These are phyloP conservation scores for Termitomyces heimii DNA, from an alignment of 768 basidiomycete genomes.

Conservation along the genomic window DNA sequence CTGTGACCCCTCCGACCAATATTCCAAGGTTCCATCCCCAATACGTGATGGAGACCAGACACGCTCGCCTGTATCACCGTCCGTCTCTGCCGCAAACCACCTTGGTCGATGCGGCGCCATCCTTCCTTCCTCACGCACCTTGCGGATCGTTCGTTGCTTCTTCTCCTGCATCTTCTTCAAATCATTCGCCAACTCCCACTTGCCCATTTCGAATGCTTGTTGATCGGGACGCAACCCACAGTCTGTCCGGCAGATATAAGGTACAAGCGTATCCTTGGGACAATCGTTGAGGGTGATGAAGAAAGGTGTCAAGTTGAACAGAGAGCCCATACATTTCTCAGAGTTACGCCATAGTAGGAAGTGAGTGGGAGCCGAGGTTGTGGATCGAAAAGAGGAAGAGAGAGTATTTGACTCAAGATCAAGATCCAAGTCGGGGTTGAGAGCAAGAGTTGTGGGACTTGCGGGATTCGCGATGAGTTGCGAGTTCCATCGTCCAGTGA, in stretches of 20 bases:
- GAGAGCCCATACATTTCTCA: conserved; percentile 65
- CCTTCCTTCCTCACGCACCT: conserved; percentile 68
- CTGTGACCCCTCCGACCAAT: conserved; percentile 87
- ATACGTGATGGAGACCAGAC: conserved; percentile 72
- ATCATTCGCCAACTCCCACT: conserved; percentile 78
- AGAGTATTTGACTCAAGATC: conserved; percentile 47
- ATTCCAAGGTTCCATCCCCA: conserved; percentile 50
- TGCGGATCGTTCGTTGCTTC: conserved; percentile 67
- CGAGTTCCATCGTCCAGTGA: conserved; percentile 93
- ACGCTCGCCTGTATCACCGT: conserved; percentile 84
- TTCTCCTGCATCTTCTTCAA: conserved; percentile 82
- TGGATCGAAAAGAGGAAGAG: background rate
- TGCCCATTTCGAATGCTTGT: conserved; percentile 86
- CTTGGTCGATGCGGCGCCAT: conserved; percentile 70
- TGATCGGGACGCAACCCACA: conserved; percentile 92
- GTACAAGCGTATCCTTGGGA: conserved; percentile 59
- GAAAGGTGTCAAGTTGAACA: conserved; percentile 94
- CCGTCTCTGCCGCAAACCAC: conserved; percentile 83
- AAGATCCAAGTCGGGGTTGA: conserved; percentile 56
- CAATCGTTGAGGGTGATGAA: conserved; percentile 91
- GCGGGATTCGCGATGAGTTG: conserved; percentile 83
- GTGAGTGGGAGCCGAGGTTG: conserved; percentile 19
- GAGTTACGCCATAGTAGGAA: conserved; percentile 93
- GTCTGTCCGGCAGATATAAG: conserved; percentile 83
- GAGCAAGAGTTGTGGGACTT: conserved; percentile 57